These are phyloP conservation scores for Microdochium trichocladiopsis DNA, from an alignment of 2,329 filamentous ascomycete genomes.

Conservation along the genomic window DNA sequence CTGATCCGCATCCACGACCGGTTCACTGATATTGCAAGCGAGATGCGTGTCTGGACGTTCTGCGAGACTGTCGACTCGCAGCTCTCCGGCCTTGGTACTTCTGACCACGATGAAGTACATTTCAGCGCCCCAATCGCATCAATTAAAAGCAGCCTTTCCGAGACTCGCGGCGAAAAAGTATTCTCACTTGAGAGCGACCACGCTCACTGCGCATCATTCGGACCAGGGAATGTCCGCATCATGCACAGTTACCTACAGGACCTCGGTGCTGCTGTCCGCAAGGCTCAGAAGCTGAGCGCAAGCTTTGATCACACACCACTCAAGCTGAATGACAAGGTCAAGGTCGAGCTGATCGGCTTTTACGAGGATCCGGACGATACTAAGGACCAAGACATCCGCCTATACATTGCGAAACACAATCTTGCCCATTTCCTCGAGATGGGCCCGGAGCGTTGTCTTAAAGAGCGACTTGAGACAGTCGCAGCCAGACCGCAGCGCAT, in stretches of 20 bases:
- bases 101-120: slow-evolving; percentile 36
- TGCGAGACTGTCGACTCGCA: slow-evolving; percentile 56
- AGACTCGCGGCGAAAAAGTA: slow-evolving; percentile 42
- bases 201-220: slow-evolving; percentile 47
- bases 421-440: slow-evolving; percentile 46
- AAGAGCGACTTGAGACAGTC: slow-evolving; percentile 37
- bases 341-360: slow-evolving; percentile 52
- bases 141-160: slow-evolving; percentile 45
- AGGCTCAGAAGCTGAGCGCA: slow-evolving; percentile 26
- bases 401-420: slow-evolving; percentile 44
- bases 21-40: slow-evolving; percentile 49
- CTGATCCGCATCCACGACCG: slow-evolving; percentile 44
- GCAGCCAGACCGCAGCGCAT: slow-evolving; percentile 13
- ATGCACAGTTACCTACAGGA: slow-evolving; percentile 32
- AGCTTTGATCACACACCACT: slow-evolving; percentile 34
- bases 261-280: slow-evolving; percentile 25
- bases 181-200: slow-evolving; percentile 48
- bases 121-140: slow-evolving; percentile 54
- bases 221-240: slow-evolving; percentile 38
- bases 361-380: slow-evolving; percentile 44
- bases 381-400: slow-evolving; percentile 30
- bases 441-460: slow-evolving; percentile 47
- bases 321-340: slow-evolving; percentile 43
- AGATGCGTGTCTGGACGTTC: slow-evolving; percentile 55
- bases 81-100: slow-evolving; percentile 34